Evolutionary conservation across 2,329 filamentous ascomycete genomes (phyloP), one percentile per base, ranked within the genome.

Genomic region (Penicillium freii): DNA sequence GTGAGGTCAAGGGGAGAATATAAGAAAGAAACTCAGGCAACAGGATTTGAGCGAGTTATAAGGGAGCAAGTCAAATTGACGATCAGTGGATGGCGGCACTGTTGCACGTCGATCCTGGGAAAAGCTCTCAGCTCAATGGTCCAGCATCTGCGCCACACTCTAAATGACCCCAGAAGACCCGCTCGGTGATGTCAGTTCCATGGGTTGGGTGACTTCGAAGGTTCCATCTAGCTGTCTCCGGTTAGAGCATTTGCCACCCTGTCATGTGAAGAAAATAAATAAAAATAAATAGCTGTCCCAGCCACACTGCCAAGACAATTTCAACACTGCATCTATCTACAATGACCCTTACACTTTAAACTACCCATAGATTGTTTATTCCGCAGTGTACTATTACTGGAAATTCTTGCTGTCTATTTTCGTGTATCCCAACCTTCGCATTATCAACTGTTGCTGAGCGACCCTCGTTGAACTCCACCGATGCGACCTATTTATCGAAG

Each of bases 11-110:
- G 23, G 34, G 46, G 33, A n/a, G 23, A 44, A 52, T 57, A 59
- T 48, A 39, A 53, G 34, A 19, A 25, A 17, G 13, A 45, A 45
- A 55, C 29, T 29, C 51, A 57, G 55, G 55, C 55, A 58, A 39
- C 56, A 54, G 56, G 46, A 58, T 58, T 50, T 45, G 51, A 33
- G 33, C 44, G 45, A 38, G n/a, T 54, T 49, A 47, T 53, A 45
- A 57, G 19, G 48, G 54, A 58, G 31, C 43, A 33, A 36, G 38
- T 40, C 34, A 40, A 45, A 45, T 55, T 45, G 44, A 53, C 39
- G 56, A 58, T 58, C 56, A 45, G 56, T 57, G 55, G 55, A 45
- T 45, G 55, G 44, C 44, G n/a, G n/a, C 19, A 40, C 34, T 23
- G 42, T 33, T 33, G 29, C 13, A 29, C 23, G 48, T 39, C 33